phyloP scores from a whole-genome alignment of 2,329 filamentous ascomycete genomes.

The Chalaropsis ovoidea region DNA sequence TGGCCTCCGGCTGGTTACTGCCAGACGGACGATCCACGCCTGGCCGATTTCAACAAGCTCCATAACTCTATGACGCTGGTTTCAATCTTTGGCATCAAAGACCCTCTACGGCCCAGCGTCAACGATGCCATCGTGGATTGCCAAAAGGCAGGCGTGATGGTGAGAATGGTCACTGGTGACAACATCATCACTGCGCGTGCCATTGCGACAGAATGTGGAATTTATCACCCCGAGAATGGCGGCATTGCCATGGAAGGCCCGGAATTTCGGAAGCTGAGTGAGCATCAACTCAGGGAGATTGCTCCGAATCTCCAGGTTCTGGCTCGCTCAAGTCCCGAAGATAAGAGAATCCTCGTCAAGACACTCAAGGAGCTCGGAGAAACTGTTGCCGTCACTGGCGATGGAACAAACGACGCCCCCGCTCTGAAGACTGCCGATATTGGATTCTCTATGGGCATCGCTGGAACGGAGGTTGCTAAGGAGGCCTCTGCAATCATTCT shows the following conservation, averaged over 20 bases:
- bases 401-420: slow-evolving; percentile 53
- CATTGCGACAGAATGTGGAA: slow-evolving; percentile 64
- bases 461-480: slow-evolving; percentile 53
- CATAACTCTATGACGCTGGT: slow-evolving; percentile 59
- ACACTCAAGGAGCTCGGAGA: slow-evolving; percentile 53
- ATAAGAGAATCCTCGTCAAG: slow-evolving; percentile 53
- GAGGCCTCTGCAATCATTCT: slow-evolving; percentile 53
- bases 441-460: slow-evolving; percentile 53
- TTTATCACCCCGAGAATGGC: slow-evolving; percentile 43
- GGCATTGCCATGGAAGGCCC: slow-evolving; percentile 60
- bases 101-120: slow-evolving; percentile 56
- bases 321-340: slow-evolving; percentile 55
- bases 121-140: slow-evolving; percentile 54
- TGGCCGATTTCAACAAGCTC: slow-evolving; percentile 45
- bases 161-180: slow-evolving; percentile 65
- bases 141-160: slow-evolving; percentile 54
- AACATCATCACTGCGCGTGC: slow-evolving; percentile 62
- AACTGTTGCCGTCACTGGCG: slow-evolving; percentile 49
- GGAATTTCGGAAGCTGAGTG: slow-evolving; percentile 51
- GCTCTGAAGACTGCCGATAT: slow-evolving; percentile 52
- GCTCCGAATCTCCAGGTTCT: slow-evolving; percentile 53
- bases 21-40: slow-evolving; percentile 33
- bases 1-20: slow-evolving; percentile 62
- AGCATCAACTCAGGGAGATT: slow-evolving; percentile 48
- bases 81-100: slow-evolving; percentile 60